phyloP scores from a whole-genome alignment of 2,329 filamentous ascomycete genomes.

The Furcasterigmium sp. region DNA sequence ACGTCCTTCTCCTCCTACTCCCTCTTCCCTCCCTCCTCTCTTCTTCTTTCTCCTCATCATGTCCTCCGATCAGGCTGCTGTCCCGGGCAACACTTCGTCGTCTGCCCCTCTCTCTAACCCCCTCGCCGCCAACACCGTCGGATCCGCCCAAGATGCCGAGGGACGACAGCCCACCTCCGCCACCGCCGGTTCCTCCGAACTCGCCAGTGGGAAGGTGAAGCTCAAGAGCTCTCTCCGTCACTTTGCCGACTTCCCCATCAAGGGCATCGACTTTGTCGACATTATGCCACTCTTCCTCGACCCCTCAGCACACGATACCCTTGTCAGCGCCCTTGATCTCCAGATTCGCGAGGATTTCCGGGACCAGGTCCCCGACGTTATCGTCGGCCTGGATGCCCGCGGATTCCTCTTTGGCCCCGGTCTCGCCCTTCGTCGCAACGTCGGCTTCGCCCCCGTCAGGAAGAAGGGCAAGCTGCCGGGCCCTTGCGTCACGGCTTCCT shows the following conservation, averaged over 20 bases:
- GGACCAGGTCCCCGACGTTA: slow-evolving; percentile 69
- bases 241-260: slow-evolving; percentile 86
- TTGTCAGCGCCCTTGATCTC: slow-evolving; percentile 81
- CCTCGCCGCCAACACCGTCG: slow-evolving; percentile 24
- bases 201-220: slow-evolving; percentile 65
- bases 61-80: slow-evolving; percentile 16
- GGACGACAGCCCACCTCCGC: slow-evolving; percentile 58
- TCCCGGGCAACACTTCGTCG: slow-evolving; percentile 10
- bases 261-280: slow-evolving; percentile 94
- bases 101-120: slow-evolving; percentile 18
- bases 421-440: slow-evolving; percentile 75
- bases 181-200: slow-evolving; percentile 58
- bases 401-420: slow-evolving; percentile 94
- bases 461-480: slow-evolving; percentile 97
- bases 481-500: slow-evolving; percentile 76
- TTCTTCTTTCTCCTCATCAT: slow-evolving; percentile 22
- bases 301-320: slow-evolving; percentile 64
- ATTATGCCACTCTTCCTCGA: slow-evolving; percentile 94
- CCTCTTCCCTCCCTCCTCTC: slow-evolving; percentile 4
- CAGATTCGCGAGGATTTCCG: slow-evolving; percentile 64
- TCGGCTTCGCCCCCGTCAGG: slow-evolving; percentile 85
- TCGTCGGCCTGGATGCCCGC: slow-evolving; percentile 88
- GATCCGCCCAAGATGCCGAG: slow-evolving; percentile 48
- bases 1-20: slow-evolving; percentile 18
- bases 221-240: slow-evolving; percentile 71